Conservation (phyloP, 106 monocot species). For the Dendrobium nobile region DNA sequence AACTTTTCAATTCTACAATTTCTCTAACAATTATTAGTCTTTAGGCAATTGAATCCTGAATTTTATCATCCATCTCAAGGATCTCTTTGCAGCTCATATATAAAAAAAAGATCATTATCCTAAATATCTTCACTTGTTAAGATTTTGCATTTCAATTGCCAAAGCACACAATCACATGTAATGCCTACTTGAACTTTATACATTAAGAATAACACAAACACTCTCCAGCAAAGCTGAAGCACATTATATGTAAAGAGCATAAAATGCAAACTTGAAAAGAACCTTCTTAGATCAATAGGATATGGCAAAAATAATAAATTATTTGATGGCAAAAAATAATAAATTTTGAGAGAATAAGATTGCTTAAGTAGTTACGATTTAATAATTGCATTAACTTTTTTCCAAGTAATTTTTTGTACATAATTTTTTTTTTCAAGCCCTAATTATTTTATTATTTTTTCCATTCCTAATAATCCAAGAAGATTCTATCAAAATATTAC, state of each 20-base stretch:
- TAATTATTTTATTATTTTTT: no score
- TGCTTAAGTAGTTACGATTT: no score
- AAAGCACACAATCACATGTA: slow-evolving; percentile 45
- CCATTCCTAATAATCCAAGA: no score
- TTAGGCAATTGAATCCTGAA: slow-evolving; percentile 57
- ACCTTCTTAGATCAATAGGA: no score
- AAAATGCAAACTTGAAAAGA: slow-evolving; percentile 10
- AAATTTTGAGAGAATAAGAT: no score
- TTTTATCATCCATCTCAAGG: slow-evolving; percentile 56
- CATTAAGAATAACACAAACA: slow-evolving; percentile 42
- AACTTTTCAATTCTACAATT: slow-evolving; percentile 39
- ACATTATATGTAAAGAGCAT: no score
- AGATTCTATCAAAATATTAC: slow-evolving; percentile 19
- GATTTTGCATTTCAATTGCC: slow-evolving; percentile 43
- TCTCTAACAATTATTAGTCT: slow-evolving; percentile 16
- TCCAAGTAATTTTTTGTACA: no score
- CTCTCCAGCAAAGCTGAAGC: slow-evolving; percentile 34
- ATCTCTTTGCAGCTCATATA: slow-evolving; percentile 59
- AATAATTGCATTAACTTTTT: no score
- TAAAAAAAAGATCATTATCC: slow-evolving; percentile 53
- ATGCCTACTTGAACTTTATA: slow-evolving; percentile 55
- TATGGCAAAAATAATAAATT: no score
- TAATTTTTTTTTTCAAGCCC: no score
- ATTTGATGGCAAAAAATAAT: no score
- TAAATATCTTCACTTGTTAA: slow-evolving; percentile 54